Evolutionary conservation across 345 rosid genomes (phyloP).

Genomic region (Citrus cavaleriei): DNA sequence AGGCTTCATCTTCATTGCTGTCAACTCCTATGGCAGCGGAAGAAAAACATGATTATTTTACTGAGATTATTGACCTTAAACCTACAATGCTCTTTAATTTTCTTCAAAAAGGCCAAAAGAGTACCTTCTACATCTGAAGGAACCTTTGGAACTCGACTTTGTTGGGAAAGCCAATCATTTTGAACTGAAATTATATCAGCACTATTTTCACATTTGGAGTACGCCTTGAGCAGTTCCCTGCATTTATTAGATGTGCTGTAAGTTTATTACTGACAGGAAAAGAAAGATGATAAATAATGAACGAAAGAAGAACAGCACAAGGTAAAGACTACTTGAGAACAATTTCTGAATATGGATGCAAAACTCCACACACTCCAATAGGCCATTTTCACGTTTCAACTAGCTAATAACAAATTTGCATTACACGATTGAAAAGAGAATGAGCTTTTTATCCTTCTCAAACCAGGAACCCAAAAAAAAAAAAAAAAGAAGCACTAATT

Average conservation of each 20-base stretch:
- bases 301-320: not conserved
- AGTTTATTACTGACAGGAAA: not conserved
- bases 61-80: not conserved
- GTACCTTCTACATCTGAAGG: slow-evolving; percentile 43
- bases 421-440: not conserved
- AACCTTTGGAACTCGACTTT: slow-evolving; percentile 52
- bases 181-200: slow-evolving; percentile 76
- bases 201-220: slow-evolving; percentile 72
- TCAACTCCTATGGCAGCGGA: slow-evolving; percentile 20
- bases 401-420: not conserved
- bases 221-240: slow-evolving; percentile 86
- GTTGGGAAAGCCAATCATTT: slow-evolving; percentile 86
- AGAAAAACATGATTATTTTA: not conserved
- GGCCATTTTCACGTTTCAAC: not conserved
- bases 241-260: slow-evolving; percentile 14
- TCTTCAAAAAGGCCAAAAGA: not conserved
- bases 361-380: not conserved
- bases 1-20: slow-evolving; percentile 31
- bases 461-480: not conserved
- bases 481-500: not conserved
- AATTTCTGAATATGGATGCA: not conserved
- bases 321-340: not conserved
- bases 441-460: not conserved
- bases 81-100: not conserved
- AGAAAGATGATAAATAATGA: not conserved